Evolutionary conservation across 805 yeast genomes (phyloP).

Genomic region (Wickerhamiella alocasiicola): DNA sequence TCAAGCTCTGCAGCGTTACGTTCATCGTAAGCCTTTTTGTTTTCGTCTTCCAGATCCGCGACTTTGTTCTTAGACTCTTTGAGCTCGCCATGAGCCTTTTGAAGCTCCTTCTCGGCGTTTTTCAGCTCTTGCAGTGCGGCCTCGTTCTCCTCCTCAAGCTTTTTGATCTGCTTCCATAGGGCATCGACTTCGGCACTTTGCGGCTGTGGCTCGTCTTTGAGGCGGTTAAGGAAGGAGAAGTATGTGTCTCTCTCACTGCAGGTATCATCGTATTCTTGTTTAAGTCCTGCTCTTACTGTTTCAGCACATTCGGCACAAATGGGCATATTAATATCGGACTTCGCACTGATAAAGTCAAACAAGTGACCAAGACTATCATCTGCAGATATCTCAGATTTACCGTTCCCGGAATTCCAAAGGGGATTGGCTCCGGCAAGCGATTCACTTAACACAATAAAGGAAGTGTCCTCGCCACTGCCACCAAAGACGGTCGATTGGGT

Average conservation of each 20-base stretch:
- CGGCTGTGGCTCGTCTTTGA: slow-evolving; percentile 45
- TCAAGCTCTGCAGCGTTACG: slow-evolving; percentile 49
- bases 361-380: slow-evolving; percentile 39
- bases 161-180: slow-evolving; percentile 36
- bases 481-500: slow-evolving; percentile 6
- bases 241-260: slow-evolving; percentile 71
- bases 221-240: slow-evolving; percentile 53
- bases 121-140: slow-evolving; percentile 27
- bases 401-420: slow-evolving; percentile 8
- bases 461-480: slow-evolving; percentile 17
- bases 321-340: slow-evolving; percentile 73
- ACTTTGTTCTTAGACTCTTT: slow-evolving; percentile 29
- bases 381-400: too few relatives aligned
- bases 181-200: slow-evolving; percentile 34
- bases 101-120: slow-evolving; percentile 26
- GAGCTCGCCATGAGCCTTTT: slow-evolving; percentile 30
- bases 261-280: slow-evolving; percentile 55
- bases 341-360: slow-evolving; percentile 57
- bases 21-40: slow-evolving; percentile 34
- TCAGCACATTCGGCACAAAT: slow-evolving; percentile 79
- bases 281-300: slow-evolving; percentile 49
- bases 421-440: slow-evolving; percentile 21
- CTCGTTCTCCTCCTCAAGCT: slow-evolving; percentile 32
- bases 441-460: slow-evolving; percentile 20
- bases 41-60: slow-evolving; percentile 30